Evolutionary conservation across 768 basidiomycete species (phyloP).

Genomic region (Boletales sp.): DNA sequence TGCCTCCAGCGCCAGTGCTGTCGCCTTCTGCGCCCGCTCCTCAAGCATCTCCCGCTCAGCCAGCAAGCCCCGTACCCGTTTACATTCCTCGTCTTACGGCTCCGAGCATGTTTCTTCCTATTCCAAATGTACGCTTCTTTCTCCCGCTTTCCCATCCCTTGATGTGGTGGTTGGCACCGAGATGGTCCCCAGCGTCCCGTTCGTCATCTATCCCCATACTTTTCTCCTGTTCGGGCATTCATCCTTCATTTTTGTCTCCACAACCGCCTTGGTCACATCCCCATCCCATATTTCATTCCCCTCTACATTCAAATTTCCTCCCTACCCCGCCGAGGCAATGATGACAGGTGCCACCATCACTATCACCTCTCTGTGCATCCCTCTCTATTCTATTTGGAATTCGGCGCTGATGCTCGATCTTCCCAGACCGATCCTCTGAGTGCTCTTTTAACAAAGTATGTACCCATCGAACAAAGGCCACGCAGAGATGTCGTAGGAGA

Average conservation of each 20-base stretch:
- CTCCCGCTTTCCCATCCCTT: constrained; percentile 46
- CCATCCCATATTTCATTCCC: background rate
- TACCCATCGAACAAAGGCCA: constrained; percentile 74
- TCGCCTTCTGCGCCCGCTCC: constrained; percentile 5
- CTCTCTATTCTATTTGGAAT: background rate
- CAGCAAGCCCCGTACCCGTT: constrained; percentile 28
- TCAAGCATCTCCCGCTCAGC: constrained; percentile 42
- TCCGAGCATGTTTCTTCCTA: constrained; percentile 83
- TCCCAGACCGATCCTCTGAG: constrained; percentile 77
- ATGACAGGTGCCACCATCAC: background rate
- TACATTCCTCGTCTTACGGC: constrained; percentile 66
- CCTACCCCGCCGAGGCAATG: constrained; percentile 6
- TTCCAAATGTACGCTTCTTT: constrained; percentile 74
- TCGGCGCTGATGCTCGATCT: background rate
- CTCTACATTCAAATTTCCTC: constrained; percentile 3
- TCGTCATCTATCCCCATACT: constrained; percentile 33
- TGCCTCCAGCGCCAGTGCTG: no score
- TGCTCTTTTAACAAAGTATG: constrained; percentile 80
- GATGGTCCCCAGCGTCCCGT: constrained; percentile 30
- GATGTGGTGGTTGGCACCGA: constrained; percentile 53
- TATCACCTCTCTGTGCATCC: constrained; percentile 7
- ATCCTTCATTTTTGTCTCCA: background rate
- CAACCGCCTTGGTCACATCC: background rate
- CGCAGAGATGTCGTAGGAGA: constrained; percentile 70
- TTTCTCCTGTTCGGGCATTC: constrained; percentile 16